Conservation (phyloP, 2,329 filamentous ascomycete genomes). For the Penicillium sp. region DNA sequence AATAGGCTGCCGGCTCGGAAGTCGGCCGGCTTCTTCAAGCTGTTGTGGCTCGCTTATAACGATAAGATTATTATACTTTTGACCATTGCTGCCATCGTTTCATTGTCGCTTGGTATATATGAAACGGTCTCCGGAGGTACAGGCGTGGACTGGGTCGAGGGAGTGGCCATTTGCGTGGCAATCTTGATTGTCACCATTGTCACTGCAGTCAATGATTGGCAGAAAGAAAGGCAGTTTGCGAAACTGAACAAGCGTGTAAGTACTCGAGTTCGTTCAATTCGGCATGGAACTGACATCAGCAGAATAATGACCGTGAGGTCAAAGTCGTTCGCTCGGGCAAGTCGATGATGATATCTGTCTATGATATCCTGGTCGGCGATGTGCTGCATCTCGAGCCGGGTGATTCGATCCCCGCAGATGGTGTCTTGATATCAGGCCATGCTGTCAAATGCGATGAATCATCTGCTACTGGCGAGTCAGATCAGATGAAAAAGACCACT, state of each 20-base stretch:
- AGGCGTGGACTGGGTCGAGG: slow-evolving; percentile 61
- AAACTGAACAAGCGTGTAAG: slow-evolving; percentile 52
- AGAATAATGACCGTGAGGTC: slow-evolving; percentile 61
- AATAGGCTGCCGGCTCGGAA: slow-evolving; percentile 62
- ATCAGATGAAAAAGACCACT: slow-evolving; percentile 62
- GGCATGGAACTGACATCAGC: slow-evolving; percentile 24
- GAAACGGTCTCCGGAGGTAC: slow-evolving; percentile 52
- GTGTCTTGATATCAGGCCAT: slow-evolving; percentile 62
- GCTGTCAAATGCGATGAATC: slow-evolving; percentile 68
- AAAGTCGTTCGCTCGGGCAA: slow-evolving; percentile 64
- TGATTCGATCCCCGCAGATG: slow-evolving; percentile 66
- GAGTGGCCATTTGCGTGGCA: slow-evolving; percentile 61
- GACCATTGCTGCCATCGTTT: slow-evolving; percentile 63
- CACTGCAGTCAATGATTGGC: slow-evolving; percentile 61
- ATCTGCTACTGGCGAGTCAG: slow-evolving; percentile 68
- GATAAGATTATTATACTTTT: slow-evolving; percentile 68
- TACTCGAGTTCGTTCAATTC: not conserved
- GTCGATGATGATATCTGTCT: slow-evolving; percentile 58
- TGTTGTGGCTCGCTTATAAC: slow-evolving; percentile 67
- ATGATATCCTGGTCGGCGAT: slow-evolving; percentile 65
- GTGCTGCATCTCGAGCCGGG: slow-evolving; percentile 64
- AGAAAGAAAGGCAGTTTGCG: slow-evolving; percentile 62
- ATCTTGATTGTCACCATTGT: slow-evolving; percentile 61
- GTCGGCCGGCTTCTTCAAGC: slow-evolving; percentile 53
- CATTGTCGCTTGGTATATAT: slow-evolving; percentile 64